Evolutionary conservation across 1,284 basidiomycete species (phyloP), one percentile per base, ranked within the genome.

Genomic region (Sanghuangporus baumii): DNA sequence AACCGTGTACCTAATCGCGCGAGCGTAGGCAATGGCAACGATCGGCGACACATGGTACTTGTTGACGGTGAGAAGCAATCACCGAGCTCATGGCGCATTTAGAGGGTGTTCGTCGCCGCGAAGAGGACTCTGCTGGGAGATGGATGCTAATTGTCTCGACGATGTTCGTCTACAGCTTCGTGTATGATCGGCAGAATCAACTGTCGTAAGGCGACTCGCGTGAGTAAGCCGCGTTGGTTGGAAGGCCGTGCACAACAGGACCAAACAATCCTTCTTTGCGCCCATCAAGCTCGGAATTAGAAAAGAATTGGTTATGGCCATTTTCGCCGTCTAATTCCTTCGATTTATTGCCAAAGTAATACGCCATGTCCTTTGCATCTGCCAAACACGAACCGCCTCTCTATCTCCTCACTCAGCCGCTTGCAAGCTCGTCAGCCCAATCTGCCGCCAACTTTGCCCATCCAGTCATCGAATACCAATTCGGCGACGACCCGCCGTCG

Each of bases 401-500:
- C 73, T 89, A 88, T 68, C 71, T 89, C 54, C 78, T 89, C 59
- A 74, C 87, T 61, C 81, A 86, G 6, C 82, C 85, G 64, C 78
- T 80, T 8, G 46, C 50, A 8, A n/a, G 59, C 62, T 56, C 79
- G 66, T 65, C 63, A 65, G 65, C 63, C 63, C 67, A 74, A 60
- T 69, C 76, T 11, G 73, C 73, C 31, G 77, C 79, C 1, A 79
- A 74, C 34, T 80, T 91, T 63, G 74, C 79, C n/a, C 90, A 93
- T 70, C 87, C 88, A 6, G 73, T 76, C 57, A 84, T 93, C n/a
- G 86, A 91, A 68, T 92, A 92, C 71, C 87, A 89, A 68, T 93
- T 90, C 71, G 81, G 84, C 26, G 89, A 93, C 68, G 90, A 93
- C 69, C 79, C 85, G 0, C 85, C 88, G 1, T 73, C 82, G 23